Evolutionary conservation across 345 rosid genomes (phyloP).

Genomic region (Lenwebbia sp.): DNA sequence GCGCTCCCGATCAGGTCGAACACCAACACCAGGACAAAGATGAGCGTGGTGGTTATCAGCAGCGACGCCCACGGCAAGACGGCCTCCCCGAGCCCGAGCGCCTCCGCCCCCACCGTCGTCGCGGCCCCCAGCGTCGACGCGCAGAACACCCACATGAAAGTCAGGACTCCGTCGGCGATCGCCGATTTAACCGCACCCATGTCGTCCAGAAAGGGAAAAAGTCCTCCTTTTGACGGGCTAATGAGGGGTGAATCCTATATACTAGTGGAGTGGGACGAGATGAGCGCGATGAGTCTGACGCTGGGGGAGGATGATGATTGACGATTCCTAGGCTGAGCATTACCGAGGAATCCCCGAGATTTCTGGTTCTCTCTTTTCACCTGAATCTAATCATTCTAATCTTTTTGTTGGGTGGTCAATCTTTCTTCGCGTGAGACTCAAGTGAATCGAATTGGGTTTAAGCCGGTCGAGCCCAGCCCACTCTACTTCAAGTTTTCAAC

Average conservation of each 20-base stretch:
- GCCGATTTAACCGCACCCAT: constrained; percentile 68
- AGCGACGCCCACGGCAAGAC: constrained; percentile 20
- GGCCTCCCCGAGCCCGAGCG: constrained; percentile 34
- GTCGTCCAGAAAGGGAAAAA: not conserved
- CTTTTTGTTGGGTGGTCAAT: not conserved
- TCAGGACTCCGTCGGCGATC: constrained; percentile 47
- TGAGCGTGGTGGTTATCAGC: constrained; percentile 35
- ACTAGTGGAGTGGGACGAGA: not conserved
- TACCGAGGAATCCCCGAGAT: not conserved
- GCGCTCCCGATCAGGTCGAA: constrained; percentile 39
- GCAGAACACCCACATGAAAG: constrained; percentile 66
- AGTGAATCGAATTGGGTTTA: not conserved
- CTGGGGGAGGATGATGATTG: not conserved
- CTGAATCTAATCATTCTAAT: not conserved
- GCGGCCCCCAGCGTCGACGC: constrained; percentile 46
- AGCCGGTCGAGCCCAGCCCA: not conserved
- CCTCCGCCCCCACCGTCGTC: constrained; percentile 36
- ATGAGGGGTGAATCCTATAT: not conserved
- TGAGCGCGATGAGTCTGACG: not conserved
- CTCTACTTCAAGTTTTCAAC: not conserved
- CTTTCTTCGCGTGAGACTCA: not conserved
- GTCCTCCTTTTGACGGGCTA: not conserved
- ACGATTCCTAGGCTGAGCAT: not conserved
- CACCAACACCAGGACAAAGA: constrained; percentile 54
- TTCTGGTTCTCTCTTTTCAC: not conserved